Conservation (phyloP, 2,329 filamentous ascomycete genomes). For the Penicillium occitanis region DNA sequence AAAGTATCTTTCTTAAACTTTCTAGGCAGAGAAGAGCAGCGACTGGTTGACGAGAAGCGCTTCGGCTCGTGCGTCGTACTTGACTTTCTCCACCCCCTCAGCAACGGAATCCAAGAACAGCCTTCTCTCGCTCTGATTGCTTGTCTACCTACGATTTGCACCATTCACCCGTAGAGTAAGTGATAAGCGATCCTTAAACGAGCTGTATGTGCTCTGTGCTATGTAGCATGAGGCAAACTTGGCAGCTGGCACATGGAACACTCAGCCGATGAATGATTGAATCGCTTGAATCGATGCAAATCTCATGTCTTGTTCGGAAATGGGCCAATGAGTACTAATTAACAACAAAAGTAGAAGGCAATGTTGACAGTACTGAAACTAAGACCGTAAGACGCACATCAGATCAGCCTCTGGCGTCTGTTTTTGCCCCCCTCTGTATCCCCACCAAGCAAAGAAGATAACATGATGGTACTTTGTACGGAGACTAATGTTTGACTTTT, state of each 20-base stretch:
- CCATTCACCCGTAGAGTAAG: background rate
- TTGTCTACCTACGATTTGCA: background rate
- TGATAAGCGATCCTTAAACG: background rate
- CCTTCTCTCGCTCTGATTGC: background rate
- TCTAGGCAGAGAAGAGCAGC: background rate
- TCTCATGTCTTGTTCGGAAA: background rate
- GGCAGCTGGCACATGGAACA: background rate
- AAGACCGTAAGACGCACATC: background rate
- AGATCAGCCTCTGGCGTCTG: conserved; percentile 9
- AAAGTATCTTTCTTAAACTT: conserved; percentile 1
- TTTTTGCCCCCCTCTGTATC: conserved; percentile 6
- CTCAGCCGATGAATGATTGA: background rate
- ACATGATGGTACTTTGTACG: background rate
- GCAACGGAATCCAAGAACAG: background rate
- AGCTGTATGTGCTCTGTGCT: background rate
- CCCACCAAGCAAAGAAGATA: background rate
- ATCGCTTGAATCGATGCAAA: background rate
- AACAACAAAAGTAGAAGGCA: background rate
- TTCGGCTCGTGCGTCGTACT: conserved; percentile 12
- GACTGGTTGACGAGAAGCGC: conserved; percentile 9
- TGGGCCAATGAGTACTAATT: background rate
- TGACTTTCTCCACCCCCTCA: conserved; percentile 12
- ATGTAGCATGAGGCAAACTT: background rate
- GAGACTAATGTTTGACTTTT: background rate
- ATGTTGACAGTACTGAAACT: conserved; percentile 1